These are phyloP conservation scores for Omphalea diandra DNA, from an alignment of 441 rosid species.

Conservation along the genomic window DNA sequence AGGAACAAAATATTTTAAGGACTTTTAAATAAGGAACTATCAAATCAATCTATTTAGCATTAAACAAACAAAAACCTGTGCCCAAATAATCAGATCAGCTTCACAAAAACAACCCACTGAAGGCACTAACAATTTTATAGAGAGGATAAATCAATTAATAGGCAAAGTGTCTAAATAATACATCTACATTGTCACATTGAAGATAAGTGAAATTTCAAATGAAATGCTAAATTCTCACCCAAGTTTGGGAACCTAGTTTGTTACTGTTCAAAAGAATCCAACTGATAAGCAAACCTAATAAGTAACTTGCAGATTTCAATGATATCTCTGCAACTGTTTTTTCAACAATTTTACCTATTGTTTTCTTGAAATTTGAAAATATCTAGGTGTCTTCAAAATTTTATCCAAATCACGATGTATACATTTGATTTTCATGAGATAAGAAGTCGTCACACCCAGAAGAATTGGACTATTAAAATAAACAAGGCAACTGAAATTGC, in stretches of 20 bases:
- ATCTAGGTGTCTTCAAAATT: not conserved
- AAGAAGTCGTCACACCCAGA: not conserved
- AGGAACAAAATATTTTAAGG: not conserved
- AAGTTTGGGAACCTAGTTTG: not conserved
- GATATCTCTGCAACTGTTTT: not conserved
- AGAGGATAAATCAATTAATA: not conserved
- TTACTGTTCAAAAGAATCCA: not conserved
- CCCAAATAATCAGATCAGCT: conserved; percentile 1
- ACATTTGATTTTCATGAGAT: conserved; percentile 8
- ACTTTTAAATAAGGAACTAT: not conserved
- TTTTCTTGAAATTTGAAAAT: too few species aligned
- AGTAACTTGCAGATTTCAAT: not conserved
- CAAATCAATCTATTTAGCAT: conserved; percentile 1
- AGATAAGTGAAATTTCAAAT: not conserved
- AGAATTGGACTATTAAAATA: conserved; percentile 12
- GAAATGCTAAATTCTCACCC: not conserved
- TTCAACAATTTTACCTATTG: too few species aligned
- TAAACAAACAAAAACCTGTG: conserved; percentile 3
- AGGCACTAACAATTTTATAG: not conserved
- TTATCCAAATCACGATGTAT: not conserved
- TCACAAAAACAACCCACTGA: not conserved
- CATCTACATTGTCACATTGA: not conserved
- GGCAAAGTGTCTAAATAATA: not conserved
- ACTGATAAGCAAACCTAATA: not conserved
- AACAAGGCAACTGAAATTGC: not conserved